Conservation (phyloP, 306 rosid species). For the Begonia loranthoides region DNA sequence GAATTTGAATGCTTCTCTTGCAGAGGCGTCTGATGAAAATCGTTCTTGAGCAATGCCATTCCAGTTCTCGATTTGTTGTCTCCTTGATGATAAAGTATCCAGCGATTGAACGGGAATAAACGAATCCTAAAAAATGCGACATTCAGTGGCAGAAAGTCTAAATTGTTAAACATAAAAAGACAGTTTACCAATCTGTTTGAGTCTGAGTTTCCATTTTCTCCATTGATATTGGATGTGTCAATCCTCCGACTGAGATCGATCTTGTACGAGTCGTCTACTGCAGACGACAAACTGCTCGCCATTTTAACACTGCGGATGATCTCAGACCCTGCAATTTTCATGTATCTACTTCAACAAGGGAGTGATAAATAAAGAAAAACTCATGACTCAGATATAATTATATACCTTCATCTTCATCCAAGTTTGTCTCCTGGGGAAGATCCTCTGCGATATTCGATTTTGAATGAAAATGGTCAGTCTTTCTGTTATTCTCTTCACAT, state of each 20-base stretch:
- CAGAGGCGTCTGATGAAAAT: conserved; percentile 14
- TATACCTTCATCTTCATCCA: conserved; percentile 21
- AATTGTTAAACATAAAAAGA: conserved; percentile 1
- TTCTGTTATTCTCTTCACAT: conserved; percentile 9
- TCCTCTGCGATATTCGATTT: conserved; percentile 9
- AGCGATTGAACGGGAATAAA: conserved; percentile 13
- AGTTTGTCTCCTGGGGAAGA: conserved; percentile 9
- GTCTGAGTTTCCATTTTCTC: conserved; percentile 19
- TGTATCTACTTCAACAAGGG: conserved; percentile 6
- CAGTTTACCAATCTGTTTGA: conserved; percentile 26
- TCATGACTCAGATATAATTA: conserved; percentile 4
- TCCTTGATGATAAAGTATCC: conserved; percentile 19
- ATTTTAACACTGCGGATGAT: conserved; percentile 1
- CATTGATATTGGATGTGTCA: conserved; percentile 4
- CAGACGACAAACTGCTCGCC: neutral
- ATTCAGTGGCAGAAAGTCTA: neutral
- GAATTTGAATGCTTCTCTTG: neutral
- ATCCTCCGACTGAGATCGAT: conserved; percentile 9
- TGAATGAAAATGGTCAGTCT: conserved; percentile 9
- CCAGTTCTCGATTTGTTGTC: conserved; percentile 16
- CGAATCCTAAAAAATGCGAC: conserved; percentile 23
- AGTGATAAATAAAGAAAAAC: conserved; percentile 8
- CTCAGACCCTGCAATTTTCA: conserved; percentile 14
- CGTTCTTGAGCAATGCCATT: conserved; percentile 13
- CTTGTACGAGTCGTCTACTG: conserved; percentile 13